These are phyloP conservation scores for Prunus mira DNA, from an alignment of 306 rosid genomes.

Conservation along the genomic window DNA sequence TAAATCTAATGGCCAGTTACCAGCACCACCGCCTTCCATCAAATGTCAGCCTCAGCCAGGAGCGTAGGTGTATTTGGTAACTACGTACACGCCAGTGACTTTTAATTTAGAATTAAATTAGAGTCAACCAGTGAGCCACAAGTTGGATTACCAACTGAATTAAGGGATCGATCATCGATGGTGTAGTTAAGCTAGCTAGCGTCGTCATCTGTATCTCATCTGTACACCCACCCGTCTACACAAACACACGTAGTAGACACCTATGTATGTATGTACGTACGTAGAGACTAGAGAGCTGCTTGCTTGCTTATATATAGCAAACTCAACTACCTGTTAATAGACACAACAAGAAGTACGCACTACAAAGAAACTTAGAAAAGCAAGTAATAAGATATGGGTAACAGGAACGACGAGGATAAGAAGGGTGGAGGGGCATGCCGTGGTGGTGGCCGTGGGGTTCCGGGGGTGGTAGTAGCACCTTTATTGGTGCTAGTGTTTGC, in stretches of 20 bases:
- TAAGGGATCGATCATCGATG: not conserved
- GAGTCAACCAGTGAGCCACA: conserved; percentile 10
- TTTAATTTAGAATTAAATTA: not conserved
- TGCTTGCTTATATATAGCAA: too few species aligned
- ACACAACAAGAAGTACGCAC: too few species aligned
- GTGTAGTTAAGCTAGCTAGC: too few species aligned
- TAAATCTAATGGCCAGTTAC: not conserved
- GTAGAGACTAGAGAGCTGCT: too few species aligned
- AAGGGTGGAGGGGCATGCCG: not conserved
- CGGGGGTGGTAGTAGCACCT: not conserved
- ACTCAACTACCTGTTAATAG: too few species aligned
- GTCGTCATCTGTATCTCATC: too few species aligned
- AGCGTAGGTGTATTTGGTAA: not conserved
- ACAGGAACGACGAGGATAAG: not conserved
- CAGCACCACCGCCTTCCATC: not conserved
- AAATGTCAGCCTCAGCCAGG: not conserved
- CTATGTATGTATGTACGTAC: too few species aligned
- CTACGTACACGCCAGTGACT: not conserved
- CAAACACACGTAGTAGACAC: too few species aligned
- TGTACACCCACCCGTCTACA: too few species aligned
- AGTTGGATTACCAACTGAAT: conserved; percentile 34
- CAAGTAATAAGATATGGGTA: not conserved
- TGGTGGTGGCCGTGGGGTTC: not conserved
- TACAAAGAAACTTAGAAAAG: not conserved
- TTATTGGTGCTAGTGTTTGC: not conserved